Percentiles rank a stretch among this genome's conserved stretches.
Evolutionary conservation across 2,329 filamentous ascomycete genomes (phyloP).

Genomic region (Hypoxylon sp.): DNA sequence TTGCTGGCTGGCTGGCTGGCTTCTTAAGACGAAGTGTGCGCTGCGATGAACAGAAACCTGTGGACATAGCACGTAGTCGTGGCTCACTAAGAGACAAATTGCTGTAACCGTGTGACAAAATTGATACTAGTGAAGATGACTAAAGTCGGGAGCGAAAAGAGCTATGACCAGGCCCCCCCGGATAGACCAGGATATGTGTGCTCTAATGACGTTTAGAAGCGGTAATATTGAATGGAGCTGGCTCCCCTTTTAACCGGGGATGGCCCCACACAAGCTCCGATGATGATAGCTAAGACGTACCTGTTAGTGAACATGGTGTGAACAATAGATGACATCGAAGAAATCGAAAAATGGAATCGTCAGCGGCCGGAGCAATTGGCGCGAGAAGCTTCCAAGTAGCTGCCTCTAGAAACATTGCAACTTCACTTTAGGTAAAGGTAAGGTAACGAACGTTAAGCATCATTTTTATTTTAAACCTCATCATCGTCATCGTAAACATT

Average conservation of each 20-base stretch:
- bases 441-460: background rate
- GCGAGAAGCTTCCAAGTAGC: constrained; percentile 27
- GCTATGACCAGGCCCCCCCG: constrained; percentile 28
- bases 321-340: constrained; percentile 30
- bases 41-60: background rate
- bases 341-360: constrained; percentile 7
- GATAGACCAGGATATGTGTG: constrained; percentile 8
- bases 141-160: constrained; percentile 20
- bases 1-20: constrained; percentile 1
- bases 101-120: too few species aligned
- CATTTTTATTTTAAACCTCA: constrained; percentile 5
- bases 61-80: background rate
- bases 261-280: constrained; percentile 42
- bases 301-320: too few species aligned
- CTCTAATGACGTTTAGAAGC: constrained; percentile 36
- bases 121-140: background rate
- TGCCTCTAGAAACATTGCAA: background rate
- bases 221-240: constrained; percentile 24
- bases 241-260: constrained; percentile 26
- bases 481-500: constrained; percentile 15
- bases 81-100: constrained; percentile 5
- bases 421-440: background rate
- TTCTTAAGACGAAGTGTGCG: background rate
- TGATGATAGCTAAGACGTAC: constrained; percentile 15
- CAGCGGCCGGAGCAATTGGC: constrained; percentile 28